Base-by-base conservation (phyloP, 2,329 filamentous ascomycete species). In the Didymella segeticola region DNA sequence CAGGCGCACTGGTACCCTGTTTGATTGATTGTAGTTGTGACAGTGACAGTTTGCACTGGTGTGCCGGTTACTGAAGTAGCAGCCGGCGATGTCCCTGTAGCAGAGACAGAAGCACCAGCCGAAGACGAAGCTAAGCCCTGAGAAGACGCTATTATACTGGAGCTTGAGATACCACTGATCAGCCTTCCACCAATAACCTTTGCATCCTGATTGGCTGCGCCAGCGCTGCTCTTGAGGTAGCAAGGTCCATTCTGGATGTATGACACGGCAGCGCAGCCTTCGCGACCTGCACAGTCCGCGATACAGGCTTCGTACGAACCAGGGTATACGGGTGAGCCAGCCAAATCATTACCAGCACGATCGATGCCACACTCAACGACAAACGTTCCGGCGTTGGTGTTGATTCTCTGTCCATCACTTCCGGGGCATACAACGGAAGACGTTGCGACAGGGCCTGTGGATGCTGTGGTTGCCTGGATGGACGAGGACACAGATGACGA, bases 131-230 rank as follows among this genome's bases (percentile, higher is more conserved):
- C 17, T 7, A 9, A 7, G 15, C 19, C 15, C 8, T 56, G 34
- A 6, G 62, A 39, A 11, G 43, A 29, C 9, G 17, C 15, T 12
- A 33, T 11, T n/a, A 17, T 9, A 37, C 14, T 20, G 4, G 46
- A 26, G 22, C 19, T 42, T 19, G 41, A 43, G 2, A 43, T 11
- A 8, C 25, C 31, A 11, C n/a, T 45, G 42, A 63, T 14, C 12
- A 61, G 19, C 29, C 50, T 43, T 31, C 60, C 61, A 31, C 60
- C 64, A 23, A 65, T 63, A 22, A 67, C 26, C 31, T 56, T 47
- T 9, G 34, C 29, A 25, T 56, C 59, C 7, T 34, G 26, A 7
- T n/a, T 50, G 6, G 39, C 30, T 2, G 5, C 17, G 9, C 47
- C 47, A 38, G 30, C 23, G n/a, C 8, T 22, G 31, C 38, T 50